Evolutionary conservation across 805 yeast genomes (phyloP).

Genomic region (Wickerhamiella musiphila): DNA sequence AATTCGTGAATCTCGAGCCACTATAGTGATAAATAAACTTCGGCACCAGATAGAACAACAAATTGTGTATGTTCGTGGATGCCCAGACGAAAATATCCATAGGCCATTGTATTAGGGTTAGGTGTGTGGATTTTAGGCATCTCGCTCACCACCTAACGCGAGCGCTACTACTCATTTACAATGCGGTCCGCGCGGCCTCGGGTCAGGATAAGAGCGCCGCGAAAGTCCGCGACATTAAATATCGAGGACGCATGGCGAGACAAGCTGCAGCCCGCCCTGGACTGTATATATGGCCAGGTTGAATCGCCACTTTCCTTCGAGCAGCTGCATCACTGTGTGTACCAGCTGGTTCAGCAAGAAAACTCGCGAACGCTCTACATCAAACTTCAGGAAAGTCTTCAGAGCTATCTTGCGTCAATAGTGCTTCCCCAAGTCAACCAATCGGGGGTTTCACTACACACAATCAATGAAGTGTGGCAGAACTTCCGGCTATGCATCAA

Average conservation of each 20-base stretch:
- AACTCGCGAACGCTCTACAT: conserved; percentile 11
- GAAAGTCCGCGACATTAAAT: conserved; percentile 7
- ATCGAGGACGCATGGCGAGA: conserved; percentile 11
- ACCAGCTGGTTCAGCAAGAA: conserved; percentile 14
- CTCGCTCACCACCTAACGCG: too few species aligned
- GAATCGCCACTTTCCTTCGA: conserved; percentile 7
- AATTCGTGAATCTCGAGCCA: too few species aligned
- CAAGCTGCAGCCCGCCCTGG: conserved; percentile 14
- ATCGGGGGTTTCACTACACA: background rate
- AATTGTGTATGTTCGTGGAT: too few species aligned
- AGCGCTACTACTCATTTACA: too few species aligned
- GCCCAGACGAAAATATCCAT: too few species aligned
- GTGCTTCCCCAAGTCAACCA: background rate
- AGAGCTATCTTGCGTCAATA: conserved; percentile 3
- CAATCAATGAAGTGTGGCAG: conserved; percentile 8
- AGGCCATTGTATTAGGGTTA: too few species aligned
- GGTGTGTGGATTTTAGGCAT: too few species aligned
- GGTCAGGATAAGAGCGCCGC: conserved; percentile 13
- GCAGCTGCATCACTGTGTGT: conserved; percentile 11
- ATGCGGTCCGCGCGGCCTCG: conserved; percentile 8
- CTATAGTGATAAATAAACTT: too few species aligned
- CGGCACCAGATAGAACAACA: too few species aligned
- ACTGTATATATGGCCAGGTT: conserved; percentile 6
- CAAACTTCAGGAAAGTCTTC: conserved; percentile 5
- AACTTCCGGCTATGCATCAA: conserved; percentile 7